Evolutionary conservation across 176 grass and related monocot genomes (phyloP).

Genomic region (Zea luxurians): DNA sequence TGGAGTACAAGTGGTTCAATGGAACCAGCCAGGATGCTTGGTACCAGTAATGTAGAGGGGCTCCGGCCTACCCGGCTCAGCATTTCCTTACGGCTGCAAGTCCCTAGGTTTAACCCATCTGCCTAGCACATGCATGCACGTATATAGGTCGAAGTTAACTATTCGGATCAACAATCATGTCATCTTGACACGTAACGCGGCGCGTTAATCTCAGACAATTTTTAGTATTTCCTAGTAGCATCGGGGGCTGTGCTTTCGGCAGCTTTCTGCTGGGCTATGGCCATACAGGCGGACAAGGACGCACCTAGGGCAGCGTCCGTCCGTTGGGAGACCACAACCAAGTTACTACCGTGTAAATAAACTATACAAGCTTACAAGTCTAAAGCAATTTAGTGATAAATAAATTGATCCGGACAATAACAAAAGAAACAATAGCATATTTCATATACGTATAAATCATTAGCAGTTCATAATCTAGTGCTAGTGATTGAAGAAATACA

Average conservation of each 20-base stretch:
- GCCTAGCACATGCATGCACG: not conserved
- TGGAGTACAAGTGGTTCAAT: not conserved
- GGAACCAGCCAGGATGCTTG: constrained; percentile 11
- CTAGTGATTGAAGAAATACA: too few relatives aligned
- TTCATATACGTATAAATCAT: too few relatives aligned
- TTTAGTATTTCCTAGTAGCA: not conserved
- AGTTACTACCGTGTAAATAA: too few relatives aligned
- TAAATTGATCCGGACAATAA: too few relatives aligned
- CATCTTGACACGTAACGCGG: not conserved
- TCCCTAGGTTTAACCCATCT: constrained; percentile 34
- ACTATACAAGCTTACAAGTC: too few relatives aligned
- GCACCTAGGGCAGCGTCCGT: constrained; percentile 3
- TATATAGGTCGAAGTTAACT: not conserved
- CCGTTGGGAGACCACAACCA: too few relatives aligned
- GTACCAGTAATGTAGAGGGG: not conserved
- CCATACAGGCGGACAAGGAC: not conserved
- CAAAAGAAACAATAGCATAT: too few relatives aligned
- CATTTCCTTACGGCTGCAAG: not conserved
- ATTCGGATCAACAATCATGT: not conserved
- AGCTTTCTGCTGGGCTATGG: constrained; percentile 2
- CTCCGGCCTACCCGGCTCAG: not conserved
- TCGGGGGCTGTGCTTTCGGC: constrained; percentile 7
- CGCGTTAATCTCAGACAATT: not conserved
- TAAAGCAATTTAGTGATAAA: too few relatives aligned
- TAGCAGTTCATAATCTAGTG: too few relatives aligned